Percentiles rank a stretch among this genome's conserved stretches.
Conservation (phyloP, 2,329 filamentous ascomycete species). For the Calonectria pseudoturangicola region DNA sequence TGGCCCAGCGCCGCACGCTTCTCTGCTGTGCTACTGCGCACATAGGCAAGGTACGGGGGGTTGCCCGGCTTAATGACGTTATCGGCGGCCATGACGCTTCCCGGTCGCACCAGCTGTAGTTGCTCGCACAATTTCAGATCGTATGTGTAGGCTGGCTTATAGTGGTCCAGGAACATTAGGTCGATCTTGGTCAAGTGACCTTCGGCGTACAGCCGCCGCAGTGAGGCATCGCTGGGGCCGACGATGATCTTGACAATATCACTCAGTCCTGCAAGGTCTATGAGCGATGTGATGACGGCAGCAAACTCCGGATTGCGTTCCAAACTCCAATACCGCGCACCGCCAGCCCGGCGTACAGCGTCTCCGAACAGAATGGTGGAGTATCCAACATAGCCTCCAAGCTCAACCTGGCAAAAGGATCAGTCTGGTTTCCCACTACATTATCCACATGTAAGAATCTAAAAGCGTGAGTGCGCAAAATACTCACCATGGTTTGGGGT, state of each 20-base stretch:
- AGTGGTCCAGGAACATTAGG: conserved; percentile 87
- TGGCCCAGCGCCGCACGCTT: conserved; percentile 67
- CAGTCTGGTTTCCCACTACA: neutral
- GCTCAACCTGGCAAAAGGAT: conserved; percentile 71
- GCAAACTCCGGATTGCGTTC: conserved; percentile 85
- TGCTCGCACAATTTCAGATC: conserved; percentile 87
- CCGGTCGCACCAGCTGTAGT: conserved; percentile 77
- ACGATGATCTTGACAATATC: conserved; percentile 82
- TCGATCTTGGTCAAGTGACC: conserved; percentile 77
- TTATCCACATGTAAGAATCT: neutral
- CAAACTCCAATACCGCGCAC: conserved; percentile 80
- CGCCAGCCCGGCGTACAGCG: conserved; percentile 78
- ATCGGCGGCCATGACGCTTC: conserved; percentile 79
- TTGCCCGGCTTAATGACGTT: conserved; percentile 84
- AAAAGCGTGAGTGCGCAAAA: neutral
- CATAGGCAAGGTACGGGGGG: conserved; percentile 82
- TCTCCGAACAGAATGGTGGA: conserved; percentile 85
- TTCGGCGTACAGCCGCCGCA: conserved; percentile 74
- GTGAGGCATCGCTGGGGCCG: conserved; percentile 79
- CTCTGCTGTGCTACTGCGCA: conserved; percentile 77
- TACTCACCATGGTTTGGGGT: conserved; percentile 77
- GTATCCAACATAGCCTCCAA: conserved; percentile 89
- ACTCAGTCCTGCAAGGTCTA: conserved; percentile 83
- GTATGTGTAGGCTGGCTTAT: conserved; percentile 83
- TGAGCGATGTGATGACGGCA: conserved; percentile 79